A percentile compares a stretch with the other conserved stretches of the same genome.
Evolutionary conservation across 208 protist genomes (phyloP).

Genomic region (Phytomonas francai): DNA sequence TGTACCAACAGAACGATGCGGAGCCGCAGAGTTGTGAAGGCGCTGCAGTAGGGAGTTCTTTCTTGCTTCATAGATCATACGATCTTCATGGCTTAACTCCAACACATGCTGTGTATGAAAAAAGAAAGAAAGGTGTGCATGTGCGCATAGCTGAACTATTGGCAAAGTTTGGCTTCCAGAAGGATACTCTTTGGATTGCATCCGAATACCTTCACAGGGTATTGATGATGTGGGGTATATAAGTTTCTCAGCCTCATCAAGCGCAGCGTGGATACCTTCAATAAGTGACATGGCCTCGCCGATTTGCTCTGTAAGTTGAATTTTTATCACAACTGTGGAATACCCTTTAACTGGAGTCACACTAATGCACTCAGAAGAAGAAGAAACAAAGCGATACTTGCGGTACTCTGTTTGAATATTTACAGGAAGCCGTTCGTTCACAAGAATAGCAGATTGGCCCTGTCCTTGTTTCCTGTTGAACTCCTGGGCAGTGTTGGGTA

Average conservation of each 20-base stretch:
- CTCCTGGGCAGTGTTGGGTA: background rate
- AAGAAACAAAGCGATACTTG: background rate
- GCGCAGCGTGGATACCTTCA: conserved; percentile 2
- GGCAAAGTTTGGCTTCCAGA: background rate
- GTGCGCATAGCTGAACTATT: conserved; percentile 10
- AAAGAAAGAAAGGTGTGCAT: conserved; percentile 52
- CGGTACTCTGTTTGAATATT: background rate
- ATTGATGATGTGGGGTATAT: background rate
- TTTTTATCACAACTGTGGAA: background rate
- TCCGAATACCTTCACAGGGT: background rate
- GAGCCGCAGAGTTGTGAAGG: conserved; percentile 23
- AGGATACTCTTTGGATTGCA: background rate
- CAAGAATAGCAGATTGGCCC: background rate
- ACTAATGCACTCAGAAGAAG: background rate
- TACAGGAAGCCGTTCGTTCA: background rate
- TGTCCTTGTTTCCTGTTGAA: background rate
- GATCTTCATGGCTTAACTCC: conserved; percentile 34
- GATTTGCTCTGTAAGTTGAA: conserved; percentile 7
- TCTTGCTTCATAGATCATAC: conserved; percentile 23
- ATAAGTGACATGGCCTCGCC: conserved; percentile 3
- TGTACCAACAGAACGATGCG: background rate
- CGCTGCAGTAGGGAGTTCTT: conserved; percentile 27
- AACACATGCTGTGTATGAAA: conserved; percentile 21
- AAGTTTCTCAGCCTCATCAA: conserved; percentile 3
- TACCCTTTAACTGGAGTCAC: background rate